phyloP scores from a whole-genome alignment of 768 basidiomycete genomes.

The Boletus rubropictus region DNA sequence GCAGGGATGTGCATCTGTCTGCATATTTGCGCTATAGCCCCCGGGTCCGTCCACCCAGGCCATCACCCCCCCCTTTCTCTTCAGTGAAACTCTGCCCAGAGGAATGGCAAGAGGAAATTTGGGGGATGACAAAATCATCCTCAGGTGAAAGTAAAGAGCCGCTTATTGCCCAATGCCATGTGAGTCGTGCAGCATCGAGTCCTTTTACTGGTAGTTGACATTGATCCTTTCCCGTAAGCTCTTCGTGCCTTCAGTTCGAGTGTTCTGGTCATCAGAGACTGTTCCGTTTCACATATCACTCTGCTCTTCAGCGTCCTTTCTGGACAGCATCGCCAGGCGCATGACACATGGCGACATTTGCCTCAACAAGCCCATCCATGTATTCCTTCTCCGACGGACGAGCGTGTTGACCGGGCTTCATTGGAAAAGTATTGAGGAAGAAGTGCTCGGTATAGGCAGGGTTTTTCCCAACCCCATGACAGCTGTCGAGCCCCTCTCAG shows the following conservation, averaged over 20 bases:
- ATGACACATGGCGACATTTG: constrained; percentile 6
- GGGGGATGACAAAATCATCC: constrained; percentile 20
- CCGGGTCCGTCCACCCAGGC: constrained; percentile 30
- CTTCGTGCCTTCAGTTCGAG: constrained; percentile 55
- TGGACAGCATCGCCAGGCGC: constrained; percentile 12
- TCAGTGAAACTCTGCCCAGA: constrained; percentile 26
- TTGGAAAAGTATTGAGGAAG: constrained; percentile 13
- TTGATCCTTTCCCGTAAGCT: constrained; percentile 35
- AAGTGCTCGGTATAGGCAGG: constrained; percentile 44
- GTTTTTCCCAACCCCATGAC: constrained; percentile 34
- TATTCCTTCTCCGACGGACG: constrained; percentile 53
- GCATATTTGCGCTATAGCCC: constrained; percentile 26
- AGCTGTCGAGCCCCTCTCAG: constrained; percentile 29
- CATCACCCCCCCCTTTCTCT: constrained; percentile 21
- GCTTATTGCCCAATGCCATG: constrained; percentile 27
- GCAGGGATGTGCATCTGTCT: constrained; percentile 21
- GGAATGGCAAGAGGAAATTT: constrained; percentile 32
- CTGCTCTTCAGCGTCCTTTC: constrained; percentile 40
- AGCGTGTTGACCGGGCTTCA: constrained; percentile 30
- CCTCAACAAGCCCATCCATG: constrained; percentile 35
- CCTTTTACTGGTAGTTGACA: background rate
- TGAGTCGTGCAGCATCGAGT: constrained; percentile 10
- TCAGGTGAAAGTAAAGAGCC: constrained; percentile 4
- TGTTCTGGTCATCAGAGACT: constrained; percentile 49
- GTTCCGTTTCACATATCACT: constrained; percentile 68